Conservation (phyloP, 345 rosid species). For the Populus ilicifolia region DNA sequence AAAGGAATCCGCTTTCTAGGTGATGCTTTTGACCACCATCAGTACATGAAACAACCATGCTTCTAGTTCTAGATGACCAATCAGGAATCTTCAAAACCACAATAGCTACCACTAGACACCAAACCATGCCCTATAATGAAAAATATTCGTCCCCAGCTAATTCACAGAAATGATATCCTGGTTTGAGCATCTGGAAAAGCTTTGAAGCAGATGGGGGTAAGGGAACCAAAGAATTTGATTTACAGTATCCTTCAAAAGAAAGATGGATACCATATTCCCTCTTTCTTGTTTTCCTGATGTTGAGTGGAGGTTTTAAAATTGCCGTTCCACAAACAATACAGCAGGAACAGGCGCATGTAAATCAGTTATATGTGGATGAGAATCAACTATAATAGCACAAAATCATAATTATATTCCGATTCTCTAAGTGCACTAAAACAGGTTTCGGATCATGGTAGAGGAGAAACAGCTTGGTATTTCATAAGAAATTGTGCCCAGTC, state of each 20-base stretch:
- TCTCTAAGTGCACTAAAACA: slow-evolving; percentile 13
- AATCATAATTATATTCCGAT: slow-evolving; percentile 11
- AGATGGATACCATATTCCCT: not conserved
- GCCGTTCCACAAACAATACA: not conserved
- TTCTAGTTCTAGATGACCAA: not conserved
- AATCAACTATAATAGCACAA: not conserved
- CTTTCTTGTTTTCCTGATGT: not conserved
- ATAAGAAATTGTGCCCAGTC: slow-evolving; percentile 8
- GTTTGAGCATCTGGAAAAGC: slow-evolving; percentile 22
- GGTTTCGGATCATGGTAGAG: slow-evolving; percentile 17
- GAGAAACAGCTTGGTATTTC: slow-evolving; percentile 12
- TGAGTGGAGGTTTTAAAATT: not conserved
- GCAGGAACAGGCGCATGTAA: not conserved
- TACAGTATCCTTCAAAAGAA: not conserved
- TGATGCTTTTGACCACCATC: not conserved
- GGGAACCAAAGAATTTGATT: slow-evolving; percentile 9
- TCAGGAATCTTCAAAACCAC: not conserved
- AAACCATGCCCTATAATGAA: not conserved
- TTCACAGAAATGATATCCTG: not conserved
- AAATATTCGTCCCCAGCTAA: slow-evolving; percentile 12
- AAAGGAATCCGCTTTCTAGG: not conserved
- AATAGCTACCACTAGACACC: not conserved
- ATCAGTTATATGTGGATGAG: not conserved
- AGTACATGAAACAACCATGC: not conserved
- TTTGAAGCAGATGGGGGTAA: slow-evolving; percentile 6